A percentile compares a stretch with the other conserved stretches of the same genome.
Evolutionary conservation across 257 asterid species (phyloP).

Genomic region (Capsicum baccatum): DNA sequence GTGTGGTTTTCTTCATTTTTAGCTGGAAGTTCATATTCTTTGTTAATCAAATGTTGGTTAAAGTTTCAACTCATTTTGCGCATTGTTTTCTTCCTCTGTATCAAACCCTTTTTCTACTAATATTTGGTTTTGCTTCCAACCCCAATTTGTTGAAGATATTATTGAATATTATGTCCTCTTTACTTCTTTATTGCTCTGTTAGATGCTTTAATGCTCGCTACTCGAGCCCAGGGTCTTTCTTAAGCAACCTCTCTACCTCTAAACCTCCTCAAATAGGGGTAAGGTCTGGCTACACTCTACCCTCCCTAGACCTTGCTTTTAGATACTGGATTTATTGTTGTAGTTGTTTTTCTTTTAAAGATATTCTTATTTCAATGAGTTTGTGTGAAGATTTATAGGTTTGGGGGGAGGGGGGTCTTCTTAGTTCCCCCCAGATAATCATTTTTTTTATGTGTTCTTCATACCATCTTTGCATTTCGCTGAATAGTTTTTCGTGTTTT

Average conservation of each 20-base stretch:
- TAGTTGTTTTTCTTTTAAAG: not conserved
- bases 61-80: not conserved
- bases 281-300: no score
- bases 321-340: no score
- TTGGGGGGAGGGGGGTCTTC: not conserved
- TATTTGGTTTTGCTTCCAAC: not conserved
- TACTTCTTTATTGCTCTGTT: no score
- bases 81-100: not conserved
- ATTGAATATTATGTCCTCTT: not conserved
- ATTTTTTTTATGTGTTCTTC: not conserved
- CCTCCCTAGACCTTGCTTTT: no score
- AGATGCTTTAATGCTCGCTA: no score
- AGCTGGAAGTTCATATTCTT: not conserved
- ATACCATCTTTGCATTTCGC: not conserved
- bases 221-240: no score
- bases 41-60: constrained; percentile 1
- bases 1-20: not conserved
- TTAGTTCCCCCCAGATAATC: not conserved
- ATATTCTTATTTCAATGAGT: not conserved
- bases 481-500: constrained; percentile 14
- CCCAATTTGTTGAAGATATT: not conserved
- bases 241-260: no score
- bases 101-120: not conserved
- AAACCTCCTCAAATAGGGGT: no score
- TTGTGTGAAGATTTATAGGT: not conserved